These are phyloP conservation scores for Pyrenopolyporus hunteri DNA, from an alignment of 495 filamentous ascomycete species.

Conservation along the genomic window DNA sequence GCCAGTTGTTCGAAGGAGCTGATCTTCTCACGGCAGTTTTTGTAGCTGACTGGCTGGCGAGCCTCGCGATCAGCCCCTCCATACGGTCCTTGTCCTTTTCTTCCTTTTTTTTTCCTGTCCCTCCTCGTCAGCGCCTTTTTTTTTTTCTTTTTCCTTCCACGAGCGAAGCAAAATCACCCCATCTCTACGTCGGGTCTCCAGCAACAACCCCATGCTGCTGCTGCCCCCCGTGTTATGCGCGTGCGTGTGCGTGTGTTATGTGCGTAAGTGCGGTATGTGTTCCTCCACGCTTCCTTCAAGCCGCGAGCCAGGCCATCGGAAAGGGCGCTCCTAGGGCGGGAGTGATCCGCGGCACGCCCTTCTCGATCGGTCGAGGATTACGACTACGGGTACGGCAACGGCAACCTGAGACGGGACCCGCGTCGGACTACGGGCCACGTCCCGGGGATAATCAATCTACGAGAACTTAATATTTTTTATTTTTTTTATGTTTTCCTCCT, in stretches of 20 bases:
- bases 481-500: too few relatives aligned
- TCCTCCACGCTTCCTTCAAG: conserved; percentile 13
- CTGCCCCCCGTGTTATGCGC: conserved; percentile 11
- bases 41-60: conserved; percentile 42
- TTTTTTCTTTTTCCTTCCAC: neutral
- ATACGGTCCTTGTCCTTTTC: conserved; percentile 6
- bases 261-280: neutral
- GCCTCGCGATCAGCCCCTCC: conserved; percentile 44
- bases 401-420: conserved; percentile 32
- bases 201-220: too few relatives aligned
- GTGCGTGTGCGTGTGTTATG: neutral
- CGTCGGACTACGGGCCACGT: conserved; percentile 32
- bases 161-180: neutral
- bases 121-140: neutral
- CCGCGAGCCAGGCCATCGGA: conserved; percentile 37
- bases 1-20: conserved; percentile 41
- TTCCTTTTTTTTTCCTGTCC: neutral
- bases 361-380: conserved; percentile 31
- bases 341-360: conserved; percentile 14
- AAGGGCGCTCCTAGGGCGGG: conserved; percentile 19
- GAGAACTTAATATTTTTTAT: conserved; percentile 22
- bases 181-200: conserved; percentile 3
- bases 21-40: conserved; percentile 38
- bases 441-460: conserved; percentile 35
- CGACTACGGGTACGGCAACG: conserved; percentile 31